A percentile compares a stretch with the other conserved stretches of the same genome.
Evolutionary conservation across 2,329 filamentous ascomycete species (phyloP).

Genomic region (Nemania sp.): DNA sequence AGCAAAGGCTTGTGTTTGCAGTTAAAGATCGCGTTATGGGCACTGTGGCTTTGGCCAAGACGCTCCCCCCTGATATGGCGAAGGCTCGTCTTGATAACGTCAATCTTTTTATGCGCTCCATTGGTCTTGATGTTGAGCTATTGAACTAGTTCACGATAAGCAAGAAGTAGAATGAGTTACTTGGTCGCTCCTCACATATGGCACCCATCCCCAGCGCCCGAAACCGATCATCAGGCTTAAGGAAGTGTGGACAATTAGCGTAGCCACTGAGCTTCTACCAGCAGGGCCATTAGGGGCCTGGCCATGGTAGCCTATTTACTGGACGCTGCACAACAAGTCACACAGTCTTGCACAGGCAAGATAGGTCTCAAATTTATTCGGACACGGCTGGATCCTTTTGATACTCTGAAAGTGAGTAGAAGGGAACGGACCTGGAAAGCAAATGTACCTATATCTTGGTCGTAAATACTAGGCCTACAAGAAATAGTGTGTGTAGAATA

Average conservation of each 20-base stretch:
- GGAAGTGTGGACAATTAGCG: neutral
- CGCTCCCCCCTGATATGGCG: slow-evolving; percentile 83
- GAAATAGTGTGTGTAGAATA: slow-evolving; percentile 24
- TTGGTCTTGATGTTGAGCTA: slow-evolving; percentile 93
- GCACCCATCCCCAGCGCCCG: neutral
- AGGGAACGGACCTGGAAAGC: slow-evolving; percentile 25
- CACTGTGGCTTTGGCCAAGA: slow-evolving; percentile 86
- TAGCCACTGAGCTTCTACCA: slow-evolving; percentile 3
- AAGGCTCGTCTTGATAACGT: slow-evolving; percentile 85
- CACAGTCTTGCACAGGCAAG: slow-evolving; percentile 5
- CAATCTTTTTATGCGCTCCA: slow-evolving; percentile 97
- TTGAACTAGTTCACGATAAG: slow-evolving; percentile 40
- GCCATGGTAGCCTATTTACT: slow-evolving; percentile 2
- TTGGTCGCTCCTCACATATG: neutral
- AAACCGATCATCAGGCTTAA: neutral
- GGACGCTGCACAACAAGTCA: neutral
- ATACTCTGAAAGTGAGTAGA: slow-evolving; percentile 25
- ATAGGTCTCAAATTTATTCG: slow-evolving; percentile 22
- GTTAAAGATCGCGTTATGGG: slow-evolving; percentile 99
- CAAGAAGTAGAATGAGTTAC: neutral
- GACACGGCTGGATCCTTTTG: slow-evolving; percentile 27
- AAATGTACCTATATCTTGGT: slow-evolving; percentile 25
- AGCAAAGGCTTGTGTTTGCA: slow-evolving; percentile 89
- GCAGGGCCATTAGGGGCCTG: neutral
- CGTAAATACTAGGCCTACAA: slow-evolving; percentile 17